Conservation (phyloP, 495 filamentous ascomycete species). For the Aspergillus leporis region DNA sequence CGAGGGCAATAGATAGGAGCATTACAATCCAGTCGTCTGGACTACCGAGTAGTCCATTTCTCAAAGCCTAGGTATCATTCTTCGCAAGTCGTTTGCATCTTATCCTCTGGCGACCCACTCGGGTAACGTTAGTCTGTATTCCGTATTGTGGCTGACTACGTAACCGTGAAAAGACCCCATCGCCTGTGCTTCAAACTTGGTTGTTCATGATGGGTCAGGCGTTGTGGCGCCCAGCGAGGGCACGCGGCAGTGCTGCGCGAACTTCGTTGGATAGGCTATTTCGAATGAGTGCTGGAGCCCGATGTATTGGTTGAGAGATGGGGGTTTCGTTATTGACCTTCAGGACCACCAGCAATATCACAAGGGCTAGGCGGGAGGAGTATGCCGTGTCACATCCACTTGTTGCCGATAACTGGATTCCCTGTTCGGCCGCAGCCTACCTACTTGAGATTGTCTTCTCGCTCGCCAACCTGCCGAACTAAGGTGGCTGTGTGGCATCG, state of each 20-base stretch:
- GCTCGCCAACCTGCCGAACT: not conserved
- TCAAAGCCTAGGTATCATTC: not conserved
- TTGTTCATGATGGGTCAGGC: constrained; percentile 12
- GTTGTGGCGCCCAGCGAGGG: constrained; percentile 20
- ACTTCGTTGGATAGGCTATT: not conserved
- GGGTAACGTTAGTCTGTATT: not conserved
- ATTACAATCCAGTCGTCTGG: not conserved
- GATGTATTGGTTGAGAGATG: not conserved
- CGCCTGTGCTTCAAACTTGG: constrained; percentile 15
- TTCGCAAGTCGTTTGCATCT: not conserved
- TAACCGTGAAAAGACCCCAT: not conserved
- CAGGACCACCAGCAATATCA: constrained; percentile 8
- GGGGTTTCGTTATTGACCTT: not conserved
- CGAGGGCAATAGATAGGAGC: not conserved
- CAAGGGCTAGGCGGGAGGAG: constrained; percentile 1
- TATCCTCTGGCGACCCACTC: constrained; percentile 4
- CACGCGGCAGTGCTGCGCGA: constrained; percentile 12
- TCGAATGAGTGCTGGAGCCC: not conserved
- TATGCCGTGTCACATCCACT: constrained; percentile 19
- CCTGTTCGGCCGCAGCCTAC: constrained; percentile 6
- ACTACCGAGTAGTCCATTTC: not conserved
- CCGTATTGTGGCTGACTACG: constrained; percentile 4
- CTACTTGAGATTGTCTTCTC: not conserved
- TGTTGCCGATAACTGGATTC: constrained; percentile 9
- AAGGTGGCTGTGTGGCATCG: not conserved